Percentiles rank a stretch among this genome's conserved stretches.
Conservation (phyloP, 2,329 filamentous ascomycete genomes). For the Paraconiothyrium brasiliense region DNA sequence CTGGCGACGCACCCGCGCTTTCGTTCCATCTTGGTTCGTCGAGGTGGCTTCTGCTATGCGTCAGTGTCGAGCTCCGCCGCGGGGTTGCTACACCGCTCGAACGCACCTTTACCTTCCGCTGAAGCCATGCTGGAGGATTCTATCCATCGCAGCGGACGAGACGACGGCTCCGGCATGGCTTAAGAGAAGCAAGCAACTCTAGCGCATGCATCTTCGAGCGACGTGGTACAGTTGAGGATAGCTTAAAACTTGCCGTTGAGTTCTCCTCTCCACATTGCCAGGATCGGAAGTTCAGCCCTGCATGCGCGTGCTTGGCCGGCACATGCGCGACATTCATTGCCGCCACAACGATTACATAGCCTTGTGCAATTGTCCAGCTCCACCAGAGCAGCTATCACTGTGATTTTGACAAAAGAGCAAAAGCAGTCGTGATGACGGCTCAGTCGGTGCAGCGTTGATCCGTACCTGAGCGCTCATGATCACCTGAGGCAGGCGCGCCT, state of each 20-base stretch:
- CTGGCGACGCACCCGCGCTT: constrained; percentile 24
- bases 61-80: constrained; percentile 16
- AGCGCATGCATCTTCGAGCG: constrained; percentile 12
- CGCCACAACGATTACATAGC: background rate
- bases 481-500: background rate
- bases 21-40: constrained; percentile 6
- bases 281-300: constrained; percentile 10
- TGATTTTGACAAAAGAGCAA: background rate
- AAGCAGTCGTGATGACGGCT: background rate
- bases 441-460: background rate
- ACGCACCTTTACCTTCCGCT: background rate
- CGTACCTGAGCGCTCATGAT: background rate
- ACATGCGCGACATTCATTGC: background rate
- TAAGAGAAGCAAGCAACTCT: background rate
- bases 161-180: background rate
- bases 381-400: background rate
- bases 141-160: constrained; percentile 10
- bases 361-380: background rate
- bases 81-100: background rate
- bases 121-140: constrained; percentile 8
- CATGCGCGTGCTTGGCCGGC: background rate
- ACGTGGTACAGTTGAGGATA: constrained; percentile 7
- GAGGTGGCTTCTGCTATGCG: constrained; percentile 1
- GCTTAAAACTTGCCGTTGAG: background rate
- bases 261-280: background rate